A percentile compares a stretch with the other conserved stretches of the same genome.
Conservation (phyloP, 2,329 filamentous ascomycete species). For the Dactylella cylindrospora region DNA sequence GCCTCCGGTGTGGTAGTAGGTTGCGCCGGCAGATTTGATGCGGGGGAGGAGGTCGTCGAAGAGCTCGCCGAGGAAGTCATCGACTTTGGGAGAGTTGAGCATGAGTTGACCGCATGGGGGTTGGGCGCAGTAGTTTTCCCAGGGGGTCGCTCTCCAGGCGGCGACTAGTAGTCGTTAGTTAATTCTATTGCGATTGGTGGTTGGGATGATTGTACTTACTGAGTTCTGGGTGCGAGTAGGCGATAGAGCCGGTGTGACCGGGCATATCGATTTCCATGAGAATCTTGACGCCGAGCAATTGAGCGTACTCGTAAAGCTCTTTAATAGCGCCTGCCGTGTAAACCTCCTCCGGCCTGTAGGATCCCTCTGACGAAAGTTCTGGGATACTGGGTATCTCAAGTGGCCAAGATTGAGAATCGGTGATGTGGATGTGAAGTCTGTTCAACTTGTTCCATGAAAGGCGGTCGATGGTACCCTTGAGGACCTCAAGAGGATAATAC, state of each 20-base stretch:
- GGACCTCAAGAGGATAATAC: constrained; percentile 67
- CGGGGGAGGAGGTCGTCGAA: constrained; percentile 76
- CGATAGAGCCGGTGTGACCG: constrained; percentile 71
- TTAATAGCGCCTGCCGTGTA: constrained; percentile 69
- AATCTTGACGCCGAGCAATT: constrained; percentile 68
- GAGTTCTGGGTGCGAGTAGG: constrained; percentile 68
- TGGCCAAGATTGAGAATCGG: constrained; percentile 83
- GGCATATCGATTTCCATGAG: constrained; percentile 80
- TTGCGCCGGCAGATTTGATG: constrained; percentile 63
- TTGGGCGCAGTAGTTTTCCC: constrained; percentile 29
- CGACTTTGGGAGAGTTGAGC: constrained; percentile 69
- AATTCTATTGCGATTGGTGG: too few relatives aligned
- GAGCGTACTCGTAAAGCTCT: constrained; percentile 69
- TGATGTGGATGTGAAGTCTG: constrained; percentile 75
- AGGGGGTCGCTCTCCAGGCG: constrained; percentile 25
- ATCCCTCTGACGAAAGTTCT: constrained; percentile 69
- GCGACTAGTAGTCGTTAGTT: constrained; percentile 17
- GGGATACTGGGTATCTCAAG: constrained; percentile 76
- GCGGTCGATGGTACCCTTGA: constrained; percentile 75
- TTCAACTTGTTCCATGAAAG: constrained; percentile 81
- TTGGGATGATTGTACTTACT: constrained; percentile 60
- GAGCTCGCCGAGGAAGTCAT: constrained; percentile 69
- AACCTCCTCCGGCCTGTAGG: constrained; percentile 67
- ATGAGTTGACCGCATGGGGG: constrained; percentile 68
- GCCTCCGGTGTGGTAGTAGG: constrained; percentile 82